Evolutionary conservation across 2,329 filamentous ascomycete genomes (phyloP), one percentile per base, ranked within the genome.

Genomic region (Clonostachys chloroleuca): DNA sequence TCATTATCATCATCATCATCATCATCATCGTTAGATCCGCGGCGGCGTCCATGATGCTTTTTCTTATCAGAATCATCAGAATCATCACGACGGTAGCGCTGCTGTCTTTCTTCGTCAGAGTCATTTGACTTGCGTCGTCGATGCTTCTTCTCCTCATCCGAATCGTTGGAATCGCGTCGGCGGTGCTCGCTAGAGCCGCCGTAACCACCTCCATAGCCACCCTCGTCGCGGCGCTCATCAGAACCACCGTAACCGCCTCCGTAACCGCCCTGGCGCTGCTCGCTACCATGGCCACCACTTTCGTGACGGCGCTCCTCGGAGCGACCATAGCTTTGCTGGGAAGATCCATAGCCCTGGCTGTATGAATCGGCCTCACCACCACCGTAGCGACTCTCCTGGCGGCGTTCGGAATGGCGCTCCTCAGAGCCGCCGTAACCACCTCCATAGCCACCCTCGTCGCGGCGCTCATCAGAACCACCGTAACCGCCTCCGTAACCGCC

Each of bases 1-100:
- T 50, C 49, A 12, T 47, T 40, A 39, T 45, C 56, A 18, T 58
- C 56, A 18, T 57, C 54, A 18, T 58, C 56, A 18, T 57, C 54
- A 33, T 57, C 24, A 30, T 30, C 24, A 30, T 30, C 24, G 9
- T 30, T 30, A 30, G 24, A 30, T 30, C 47, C 33, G 37, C 40
- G 52, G 41, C 49, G 57, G 24, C 59, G 48, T 30, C 58, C 48
- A 30, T 48, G 24, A 44, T 45, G 39, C 48, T 45, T 43, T 17
- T 45, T 37, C 16, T 51, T 43, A 20, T 48, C 42, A 9, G 34
- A 34, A 35, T 44, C 44, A 37, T 46, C 57, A 20, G 58, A 57
- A 16, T 57, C 55, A 33, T 57, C 48, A 20, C 59, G 49, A 33
- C 58, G 49, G 34, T 44, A 36, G n/a, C 24, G 14, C 36, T 42